These are phyloP conservation scores for Ustilaginoidea virens DNA, from an alignment of 2,329 filamentous ascomycete species.

Conservation along the genomic window DNA sequence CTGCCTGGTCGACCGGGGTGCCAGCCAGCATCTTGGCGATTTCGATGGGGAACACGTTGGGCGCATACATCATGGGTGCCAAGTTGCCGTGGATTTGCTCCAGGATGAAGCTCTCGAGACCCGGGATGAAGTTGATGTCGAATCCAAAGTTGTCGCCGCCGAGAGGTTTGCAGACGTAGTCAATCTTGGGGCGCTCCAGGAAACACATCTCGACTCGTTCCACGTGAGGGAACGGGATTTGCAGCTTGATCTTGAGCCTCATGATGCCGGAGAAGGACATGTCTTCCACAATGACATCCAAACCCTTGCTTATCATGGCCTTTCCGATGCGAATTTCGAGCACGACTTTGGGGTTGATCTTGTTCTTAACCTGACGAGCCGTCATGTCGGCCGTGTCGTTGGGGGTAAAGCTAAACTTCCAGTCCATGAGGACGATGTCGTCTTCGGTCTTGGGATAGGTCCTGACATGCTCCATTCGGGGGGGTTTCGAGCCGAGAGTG, in stretches of 20 bases:
- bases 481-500: conserved; percentile 85
- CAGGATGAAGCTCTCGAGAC: conserved; percentile 81
- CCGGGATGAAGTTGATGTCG: conserved; percentile 98
- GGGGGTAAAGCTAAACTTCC: conserved; percentile 98
- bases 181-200: conserved; percentile 72
- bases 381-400: conserved; percentile 92
- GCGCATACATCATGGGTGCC: conserved; percentile 93
- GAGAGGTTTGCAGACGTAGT: conserved; percentile 95
- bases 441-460: conserved; percentile 93
- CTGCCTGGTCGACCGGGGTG: conserved; percentile 84
- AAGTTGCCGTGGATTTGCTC: conserved; percentile 93
- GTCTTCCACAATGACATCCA: conserved; percentile 95
- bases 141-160: conserved; percentile 93
- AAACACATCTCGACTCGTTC: conserved; percentile 94
- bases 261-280: conserved; percentile 94
- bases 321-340: conserved; percentile 91
- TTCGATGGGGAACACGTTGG: conserved; percentile 96
- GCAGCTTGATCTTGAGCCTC: conserved; percentile 94
- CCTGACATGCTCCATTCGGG: conserved; percentile 93
- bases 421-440: conserved; percentile 95
- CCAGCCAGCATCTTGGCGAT: conserved; percentile 97
- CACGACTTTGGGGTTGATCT: conserved; percentile 92
- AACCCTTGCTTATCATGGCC: conserved; percentile 88
- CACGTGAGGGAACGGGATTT: conserved; percentile 88
- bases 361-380: conserved; percentile 75